Evolutionary conservation across 1,139 yeast species (phyloP).

Genomic region (Starmera stellimalicola): DNA sequence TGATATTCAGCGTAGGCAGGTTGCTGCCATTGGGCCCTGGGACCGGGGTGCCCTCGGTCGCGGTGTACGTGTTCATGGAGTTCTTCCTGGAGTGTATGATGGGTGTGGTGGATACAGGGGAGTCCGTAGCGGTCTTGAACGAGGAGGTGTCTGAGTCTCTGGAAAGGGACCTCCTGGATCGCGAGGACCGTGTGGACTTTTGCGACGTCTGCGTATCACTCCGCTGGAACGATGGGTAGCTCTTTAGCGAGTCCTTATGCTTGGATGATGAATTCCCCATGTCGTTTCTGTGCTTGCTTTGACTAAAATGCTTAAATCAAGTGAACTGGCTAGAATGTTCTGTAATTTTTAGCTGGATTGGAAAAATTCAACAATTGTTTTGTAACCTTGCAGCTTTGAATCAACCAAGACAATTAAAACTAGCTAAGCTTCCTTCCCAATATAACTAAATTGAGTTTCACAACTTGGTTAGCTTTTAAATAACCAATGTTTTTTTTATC

Average conservation of each 20-base stretch:
- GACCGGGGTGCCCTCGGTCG: conserved; percentile 3
- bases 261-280: conserved; percentile 21
- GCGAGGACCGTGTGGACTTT: conserved; percentile 39
- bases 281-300: background rate
- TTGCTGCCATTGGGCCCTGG: conserved; percentile 12
- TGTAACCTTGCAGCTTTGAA: too few species aligned
- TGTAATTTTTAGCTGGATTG: too few species aligned
- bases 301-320: too few species aligned
- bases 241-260: conserved; percentile 19
- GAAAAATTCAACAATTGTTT: too few species aligned
- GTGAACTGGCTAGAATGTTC: too few species aligned
- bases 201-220: conserved; percentile 46
- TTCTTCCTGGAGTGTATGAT: conserved; percentile 30
- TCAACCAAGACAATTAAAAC: too few species aligned
- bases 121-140: conserved; percentile 20
- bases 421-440: too few species aligned
- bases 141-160: conserved; percentile 26
- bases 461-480: too few species aligned
- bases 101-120: conserved; percentile 28
- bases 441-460: too few species aligned
- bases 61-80: conserved; percentile 19
- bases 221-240: conserved; percentile 38
- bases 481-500: too few species aligned
- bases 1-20: conserved; percentile 11
- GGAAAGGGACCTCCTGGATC: conserved; percentile 26